Conservation (phyloP, 2,329 filamentous ascomycete genomes). For the Cadophora malorum region DNA sequence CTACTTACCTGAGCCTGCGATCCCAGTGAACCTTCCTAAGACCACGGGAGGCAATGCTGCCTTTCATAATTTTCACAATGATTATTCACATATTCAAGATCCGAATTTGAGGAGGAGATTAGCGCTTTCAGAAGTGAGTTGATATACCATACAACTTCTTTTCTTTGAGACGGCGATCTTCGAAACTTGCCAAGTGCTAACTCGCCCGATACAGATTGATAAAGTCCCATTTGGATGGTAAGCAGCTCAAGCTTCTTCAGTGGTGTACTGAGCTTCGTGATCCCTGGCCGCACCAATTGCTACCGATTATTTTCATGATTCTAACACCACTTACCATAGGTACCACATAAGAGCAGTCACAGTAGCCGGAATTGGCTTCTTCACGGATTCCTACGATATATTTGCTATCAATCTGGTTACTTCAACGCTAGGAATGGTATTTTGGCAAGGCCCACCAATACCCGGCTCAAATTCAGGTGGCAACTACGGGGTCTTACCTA, state of each 20-base stretch:
- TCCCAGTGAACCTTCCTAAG: conserved; percentile 38
- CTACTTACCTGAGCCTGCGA: conserved; percentile 36
- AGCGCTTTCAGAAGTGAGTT: conserved; percentile 67
- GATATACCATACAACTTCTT: no score
- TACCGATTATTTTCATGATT: background rate
- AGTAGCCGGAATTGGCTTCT: conserved; percentile 86
- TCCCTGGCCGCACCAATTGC: background rate
- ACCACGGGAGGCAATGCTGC: conserved; percentile 70
- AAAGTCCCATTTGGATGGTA: conserved; percentile 67
- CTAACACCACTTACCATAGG: background rate
- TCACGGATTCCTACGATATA: conserved; percentile 80
- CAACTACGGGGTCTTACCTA: conserved; percentile 62
- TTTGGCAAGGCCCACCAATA: conserved; percentile 59
- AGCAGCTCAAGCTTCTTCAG: conserved; percentile 45
- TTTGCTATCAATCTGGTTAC: conserved; percentile 45
- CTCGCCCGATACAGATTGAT: conserved; percentile 27
- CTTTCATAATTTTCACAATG: conserved; percentile 70
- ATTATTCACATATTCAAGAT: conserved; percentile 66
- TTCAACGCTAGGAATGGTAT: conserved; percentile 42
- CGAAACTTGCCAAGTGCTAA: background rate
- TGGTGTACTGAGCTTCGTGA: background rate
- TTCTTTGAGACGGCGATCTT: no score
- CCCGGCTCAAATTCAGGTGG: conserved; percentile 21
- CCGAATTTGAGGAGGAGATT: conserved; percentile 78
- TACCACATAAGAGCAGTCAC: conserved; percentile 77